Base-by-base conservation (phyloP, 371 early-diverging fungal genomes). In the Zychaea mexicana region DNA sequence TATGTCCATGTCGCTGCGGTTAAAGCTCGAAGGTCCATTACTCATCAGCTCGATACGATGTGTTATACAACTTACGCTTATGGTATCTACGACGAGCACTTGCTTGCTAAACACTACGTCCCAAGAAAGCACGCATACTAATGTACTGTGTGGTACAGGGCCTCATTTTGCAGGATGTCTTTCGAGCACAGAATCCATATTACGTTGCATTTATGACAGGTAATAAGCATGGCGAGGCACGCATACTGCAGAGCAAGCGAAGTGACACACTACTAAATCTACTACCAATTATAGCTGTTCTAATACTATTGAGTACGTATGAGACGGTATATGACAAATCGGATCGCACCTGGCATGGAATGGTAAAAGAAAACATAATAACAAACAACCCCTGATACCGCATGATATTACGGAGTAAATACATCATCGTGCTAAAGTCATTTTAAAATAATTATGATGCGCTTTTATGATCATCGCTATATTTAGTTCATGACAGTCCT, bases 41-140 rank as follows among this genome's bases (percentile, higher is more conserved):
- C 67, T 89, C 15, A 71, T 89, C 8, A 82, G 86, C 12, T 82
- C 89, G 0, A n/a, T 80, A 22, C 84, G 89, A 24, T 86, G 88
- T 64, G 19, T 85, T 33, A 70, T 87, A 9, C 89, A 89, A 69
- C 71, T 89, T 54, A 80, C 83, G 0, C 64, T 86, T 45, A 87
- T 89, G 89, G 89, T 82, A 71, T 42, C 42, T 45, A 33, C 38
- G n/a, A n/a, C n/a, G n/a, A n/a, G n/a, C n/a, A n/a, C n/a, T n/a
- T n/a, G n/a, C n/a, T n/a, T n/a, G n/a, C n/a, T n/a, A n/a, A n/a
- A n/a, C n/a, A 15, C 15, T 19, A 30, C 15, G 24, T 26, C 33
- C 52, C 32, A 33, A 53, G 31, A 27, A 26, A 32, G n/a, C n/a
- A n/a, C n/a, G n/a, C n/a, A n/a, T n/a, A 30, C 6, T 53, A 52